These are phyloP conservation scores for Lumnitzera racemosa DNA, from an alignment of 345 rosid genomes.

Conservation along the genomic window DNA sequence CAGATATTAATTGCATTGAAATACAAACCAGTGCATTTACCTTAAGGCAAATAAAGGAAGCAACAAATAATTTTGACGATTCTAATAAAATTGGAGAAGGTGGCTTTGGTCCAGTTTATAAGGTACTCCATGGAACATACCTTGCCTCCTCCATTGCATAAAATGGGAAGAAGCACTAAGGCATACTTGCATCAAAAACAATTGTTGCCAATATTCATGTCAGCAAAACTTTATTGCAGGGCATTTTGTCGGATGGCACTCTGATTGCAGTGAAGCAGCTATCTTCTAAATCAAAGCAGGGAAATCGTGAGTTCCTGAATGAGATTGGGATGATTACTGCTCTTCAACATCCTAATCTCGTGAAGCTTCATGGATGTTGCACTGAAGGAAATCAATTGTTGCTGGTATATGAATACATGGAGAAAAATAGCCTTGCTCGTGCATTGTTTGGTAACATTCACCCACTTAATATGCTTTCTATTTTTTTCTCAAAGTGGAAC, in stretches of 20 bases:
- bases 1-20: slow-evolving; percentile 6
- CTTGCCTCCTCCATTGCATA: neutral
- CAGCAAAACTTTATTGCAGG: slow-evolving; percentile 20
- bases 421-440: slow-evolving; percentile 57
- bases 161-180: neutral
- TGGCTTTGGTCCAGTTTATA: slow-evolving; percentile 12
- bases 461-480: neutral
- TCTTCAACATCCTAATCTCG: slow-evolving; percentile 56
- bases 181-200: neutral
- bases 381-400: slow-evolving; percentile 50
- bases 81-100: slow-evolving; percentile 15
- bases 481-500: neutral
- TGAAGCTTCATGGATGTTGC: slow-evolving; percentile 61
- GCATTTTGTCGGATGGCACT: slow-evolving; percentile 41
- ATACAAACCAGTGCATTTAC: slow-evolving; percentile 11
- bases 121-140: neutral
- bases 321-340: slow-evolving; percentile 58
- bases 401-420: slow-evolving; percentile 64
- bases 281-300: slow-evolving; percentile 65
- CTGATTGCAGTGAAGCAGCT: slow-evolving; percentile 57
- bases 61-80: slow-evolving; percentile 6
- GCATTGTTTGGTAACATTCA: slow-evolving; percentile 47
- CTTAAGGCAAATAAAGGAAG: slow-evolving; percentile 10
- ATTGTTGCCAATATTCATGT: neutral
- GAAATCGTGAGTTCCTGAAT: slow-evolving; percentile 55